These are phyloP conservation scores for Paecilomyces niveus DNA, from an alignment of 2,329 filamentous ascomycete genomes.

Conservation along the genomic window DNA sequence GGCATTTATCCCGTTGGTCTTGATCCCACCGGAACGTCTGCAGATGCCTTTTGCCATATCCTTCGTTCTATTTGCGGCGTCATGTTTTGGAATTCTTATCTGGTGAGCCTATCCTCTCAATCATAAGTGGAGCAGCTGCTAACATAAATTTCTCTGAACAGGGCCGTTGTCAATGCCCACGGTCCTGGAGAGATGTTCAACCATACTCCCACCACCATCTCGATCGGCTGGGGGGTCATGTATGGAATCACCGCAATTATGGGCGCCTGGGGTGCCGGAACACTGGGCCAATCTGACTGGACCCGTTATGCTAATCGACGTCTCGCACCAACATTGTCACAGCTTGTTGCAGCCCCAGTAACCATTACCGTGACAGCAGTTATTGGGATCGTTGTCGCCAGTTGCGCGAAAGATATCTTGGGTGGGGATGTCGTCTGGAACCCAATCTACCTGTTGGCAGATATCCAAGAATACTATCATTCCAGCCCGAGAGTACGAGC, in stretches of 20 bases:
- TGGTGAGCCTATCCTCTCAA: slow-evolving; percentile 5
- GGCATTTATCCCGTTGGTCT: slow-evolving; percentile 13
- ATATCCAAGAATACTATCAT: slow-evolving; percentile 24
- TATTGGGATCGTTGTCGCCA: slow-evolving; percentile 32
- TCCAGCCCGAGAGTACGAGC: slow-evolving; percentile 22
- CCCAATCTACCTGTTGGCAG: slow-evolving; percentile 29
- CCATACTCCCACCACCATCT: slow-evolving; percentile 7
- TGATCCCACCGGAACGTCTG: slow-evolving; percentile 13
- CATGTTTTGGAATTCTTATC: slow-evolving; percentile 13
- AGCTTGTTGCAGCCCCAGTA: slow-evolving; percentile 12
- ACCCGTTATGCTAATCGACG: slow-evolving; percentile 18
- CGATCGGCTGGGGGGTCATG: slow-evolving; percentile 15
- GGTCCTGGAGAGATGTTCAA: slow-evolving; percentile 14
- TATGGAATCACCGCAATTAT: slow-evolving; percentile 19
- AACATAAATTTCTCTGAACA: not conserved
- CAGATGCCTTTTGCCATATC: slow-evolving; percentile 16
- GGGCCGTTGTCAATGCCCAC: slow-evolving; percentile 11
- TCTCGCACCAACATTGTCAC: slow-evolving; percentile 17
- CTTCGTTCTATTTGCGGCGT: slow-evolving; percentile 12
- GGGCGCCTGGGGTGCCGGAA: slow-evolving; percentile 17
- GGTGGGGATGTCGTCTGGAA: slow-evolving; percentile 32
- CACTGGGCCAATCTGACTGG: slow-evolving; percentile 18
- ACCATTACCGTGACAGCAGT: slow-evolving; percentile 31
- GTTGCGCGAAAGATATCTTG: slow-evolving; percentile 19
- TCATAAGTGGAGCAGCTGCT: not conserved